These are phyloP conservation scores for Luffa aegyptiaca DNA, from an alignment of 306 rosid species.

Conservation along the genomic window DNA sequence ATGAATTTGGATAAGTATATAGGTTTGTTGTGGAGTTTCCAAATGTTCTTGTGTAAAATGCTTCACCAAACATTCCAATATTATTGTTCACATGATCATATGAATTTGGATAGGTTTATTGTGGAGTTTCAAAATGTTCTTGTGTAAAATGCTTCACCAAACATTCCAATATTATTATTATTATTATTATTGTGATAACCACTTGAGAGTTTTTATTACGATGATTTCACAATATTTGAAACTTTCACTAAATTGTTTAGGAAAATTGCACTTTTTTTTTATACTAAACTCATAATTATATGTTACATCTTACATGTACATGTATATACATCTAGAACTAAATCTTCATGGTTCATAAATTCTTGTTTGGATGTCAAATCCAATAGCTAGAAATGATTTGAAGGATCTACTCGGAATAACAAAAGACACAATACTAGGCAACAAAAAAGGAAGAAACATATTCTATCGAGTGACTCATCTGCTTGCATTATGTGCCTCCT, in stretches of 20 bases:
- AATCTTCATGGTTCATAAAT: not conserved
- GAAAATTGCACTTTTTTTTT: not conserved
- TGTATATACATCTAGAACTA: not conserved
- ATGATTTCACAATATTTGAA: not conserved
- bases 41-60: not conserved
- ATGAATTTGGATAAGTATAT: too few species aligned
- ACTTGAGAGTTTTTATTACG: too few species aligned
- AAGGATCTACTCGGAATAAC: not conserved
- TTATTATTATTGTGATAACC: too few species aligned
- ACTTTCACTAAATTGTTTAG: not conserved
- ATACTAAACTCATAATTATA: not conserved
- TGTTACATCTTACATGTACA: not conserved
- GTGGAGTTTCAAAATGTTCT: too few species aligned
- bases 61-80: conserved; percentile 7
- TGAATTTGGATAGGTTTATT: too few species aligned
- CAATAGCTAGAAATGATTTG: not conserved
- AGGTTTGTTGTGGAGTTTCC: conserved; percentile 3
- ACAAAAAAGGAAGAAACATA: conserved; percentile 68
- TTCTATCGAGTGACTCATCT: conserved; percentile 61
- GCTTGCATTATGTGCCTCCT: conserved; percentile 58
- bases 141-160: too few species aligned
- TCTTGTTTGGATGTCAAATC: not conserved
- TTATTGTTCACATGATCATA: too few species aligned
- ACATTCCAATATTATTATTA: too few species aligned
- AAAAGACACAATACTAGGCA: conserved; percentile 57